These are phyloP conservation scores for Pseudonitzschia multistriata DNA, from an alignment of 108 stramenopile genomes.

Conservation along the genomic window DNA sequence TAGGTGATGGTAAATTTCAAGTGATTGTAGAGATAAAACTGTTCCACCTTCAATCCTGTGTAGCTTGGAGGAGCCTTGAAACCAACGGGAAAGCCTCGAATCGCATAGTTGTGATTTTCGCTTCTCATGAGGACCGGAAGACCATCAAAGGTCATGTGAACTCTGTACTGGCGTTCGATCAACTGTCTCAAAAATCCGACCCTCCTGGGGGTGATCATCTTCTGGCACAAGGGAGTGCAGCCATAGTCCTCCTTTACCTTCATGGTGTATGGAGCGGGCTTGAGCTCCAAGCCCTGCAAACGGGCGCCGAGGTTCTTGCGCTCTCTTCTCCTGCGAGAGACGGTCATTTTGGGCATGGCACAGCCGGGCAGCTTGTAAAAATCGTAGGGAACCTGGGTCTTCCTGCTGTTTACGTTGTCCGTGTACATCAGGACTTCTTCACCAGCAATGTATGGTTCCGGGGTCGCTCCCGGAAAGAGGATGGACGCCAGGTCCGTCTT, in stretches of 20 bases:
- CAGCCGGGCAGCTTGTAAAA: constrained; percentile 91
- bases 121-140: constrained; percentile 75
- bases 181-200: constrained; percentile 70
- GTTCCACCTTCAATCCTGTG: constrained; percentile 33
- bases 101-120: constrained; percentile 61
- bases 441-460: constrained; percentile 53
- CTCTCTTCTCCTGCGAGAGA: constrained; percentile 24
- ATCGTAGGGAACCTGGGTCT: constrained; percentile 92
- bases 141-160: constrained; percentile 85
- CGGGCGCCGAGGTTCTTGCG: constrained; percentile 78
- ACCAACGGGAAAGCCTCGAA: constrained; percentile 83
- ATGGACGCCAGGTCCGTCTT: constrained; percentile 62
- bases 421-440: constrained; percentile 66
- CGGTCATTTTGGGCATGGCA: constrained; percentile 37
- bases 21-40: constrained; percentile 87
- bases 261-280: constrained; percentile 65
- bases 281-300: constrained; percentile 66
- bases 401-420: constrained; percentile 70
- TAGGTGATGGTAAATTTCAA: constrained; percentile 76
- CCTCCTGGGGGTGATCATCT: constrained; percentile 49
- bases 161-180: constrained; percentile 91
- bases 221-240: constrained; percentile 64
- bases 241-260: constrained; percentile 40
- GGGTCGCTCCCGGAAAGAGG: constrained; percentile 78
- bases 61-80: constrained; percentile 49